A percentile compares a stretch with the other conserved stretches of the same genome.
Evolutionary conservation across 768 basidiomycete genomes (phyloP).

Genomic region (Rhizopogon vulgaris): DNA sequence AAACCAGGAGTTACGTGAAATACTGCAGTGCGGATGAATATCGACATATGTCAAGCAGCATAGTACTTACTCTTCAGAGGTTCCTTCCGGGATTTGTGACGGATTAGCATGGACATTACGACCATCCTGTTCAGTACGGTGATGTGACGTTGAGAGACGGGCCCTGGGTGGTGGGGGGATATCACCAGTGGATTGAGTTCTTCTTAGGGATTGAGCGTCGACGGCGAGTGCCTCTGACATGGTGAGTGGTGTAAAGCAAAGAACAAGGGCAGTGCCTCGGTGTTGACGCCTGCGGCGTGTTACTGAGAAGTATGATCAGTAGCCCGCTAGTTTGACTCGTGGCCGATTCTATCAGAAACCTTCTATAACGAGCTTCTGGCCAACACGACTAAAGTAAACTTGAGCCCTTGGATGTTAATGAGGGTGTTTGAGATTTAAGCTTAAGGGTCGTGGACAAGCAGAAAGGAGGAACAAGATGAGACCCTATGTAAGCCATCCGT

Average conservation of each 20-base stretch:
- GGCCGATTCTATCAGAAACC: not conserved
- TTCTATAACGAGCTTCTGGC: not conserved
- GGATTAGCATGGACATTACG: slow-evolving; percentile 6
- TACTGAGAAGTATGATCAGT: slow-evolving; percentile 8
- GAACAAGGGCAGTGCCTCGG: slow-evolving; percentile 9
- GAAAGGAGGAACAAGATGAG: no score
- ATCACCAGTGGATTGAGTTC: slow-evolving; percentile 30
- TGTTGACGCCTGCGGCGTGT: slow-evolving; percentile 28
- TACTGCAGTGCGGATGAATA: not conserved
- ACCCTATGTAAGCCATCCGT: no score
- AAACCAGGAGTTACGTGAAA: not conserved
- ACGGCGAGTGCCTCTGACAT: slow-evolving; percentile 21
- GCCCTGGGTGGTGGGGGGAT: slow-evolving; percentile 24
- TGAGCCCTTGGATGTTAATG: not conserved
- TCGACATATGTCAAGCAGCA: not conserved
- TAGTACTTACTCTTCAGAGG: slow-evolving; percentile 1
- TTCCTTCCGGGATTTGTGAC: slow-evolving; percentile 1
- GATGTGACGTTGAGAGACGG: slow-evolving; percentile 24
- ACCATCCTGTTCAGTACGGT: slow-evolving; percentile 19
- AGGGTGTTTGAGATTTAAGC: not conserved
- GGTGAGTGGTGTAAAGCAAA: slow-evolving; percentile 14
- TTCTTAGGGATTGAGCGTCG: slow-evolving; percentile 28
- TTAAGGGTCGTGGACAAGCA: not conserved
- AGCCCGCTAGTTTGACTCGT: slow-evolving; percentile 8
- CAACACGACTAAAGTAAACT: not conserved